These are phyloP conservation scores for Carex cristatella DNA, from an alignment of 176 grass and related monocot species.

Conservation along the genomic window DNA sequence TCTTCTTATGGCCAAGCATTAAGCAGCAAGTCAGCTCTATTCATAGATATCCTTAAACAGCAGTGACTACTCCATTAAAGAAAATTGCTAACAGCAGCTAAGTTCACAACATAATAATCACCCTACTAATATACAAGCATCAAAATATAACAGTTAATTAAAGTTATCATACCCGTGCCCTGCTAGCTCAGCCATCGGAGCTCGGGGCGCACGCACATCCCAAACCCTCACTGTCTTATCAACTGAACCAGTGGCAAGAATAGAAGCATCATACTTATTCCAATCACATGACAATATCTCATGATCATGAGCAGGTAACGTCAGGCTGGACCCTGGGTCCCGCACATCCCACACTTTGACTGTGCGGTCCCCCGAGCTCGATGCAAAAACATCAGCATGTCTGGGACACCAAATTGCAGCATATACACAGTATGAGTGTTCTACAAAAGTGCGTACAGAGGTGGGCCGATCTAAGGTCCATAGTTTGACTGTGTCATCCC, in stretches of 20 bases:
- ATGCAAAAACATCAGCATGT: constrained; percentile 79
- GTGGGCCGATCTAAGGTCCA: constrained; percentile 70
- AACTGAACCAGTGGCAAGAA: constrained; percentile 72
- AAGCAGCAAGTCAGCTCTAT: neutral
- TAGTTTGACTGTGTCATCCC: constrained; percentile 87
- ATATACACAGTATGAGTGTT: constrained; percentile 88
- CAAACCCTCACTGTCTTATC: constrained; percentile 86
- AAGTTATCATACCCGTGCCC: constrained; percentile 34
- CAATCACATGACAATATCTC: constrained; percentile 84
- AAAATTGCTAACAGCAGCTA: neutral
- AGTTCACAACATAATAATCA: neutral
- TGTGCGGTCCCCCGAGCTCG: constrained; percentile 63
- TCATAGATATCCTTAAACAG: neutral
- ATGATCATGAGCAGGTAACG: constrained; percentile 65
- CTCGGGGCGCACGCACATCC: constrained; percentile 61
- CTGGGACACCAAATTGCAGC: constrained; percentile 59
- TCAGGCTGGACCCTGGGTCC: constrained; percentile 55
- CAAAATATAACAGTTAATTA: neutral
- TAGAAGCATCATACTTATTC: constrained; percentile 86
- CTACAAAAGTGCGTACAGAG: constrained; percentile 68
- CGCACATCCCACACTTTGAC: constrained; percentile 78
- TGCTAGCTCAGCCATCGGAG: constrained; percentile 50
- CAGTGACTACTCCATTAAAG: neutral
- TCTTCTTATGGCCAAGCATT: neutral
- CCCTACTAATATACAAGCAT: neutral